These are phyloP conservation scores for Ustilago trichophora DNA, from an alignment of 1,284 basidiomycete species.

Conservation along the genomic window DNA sequence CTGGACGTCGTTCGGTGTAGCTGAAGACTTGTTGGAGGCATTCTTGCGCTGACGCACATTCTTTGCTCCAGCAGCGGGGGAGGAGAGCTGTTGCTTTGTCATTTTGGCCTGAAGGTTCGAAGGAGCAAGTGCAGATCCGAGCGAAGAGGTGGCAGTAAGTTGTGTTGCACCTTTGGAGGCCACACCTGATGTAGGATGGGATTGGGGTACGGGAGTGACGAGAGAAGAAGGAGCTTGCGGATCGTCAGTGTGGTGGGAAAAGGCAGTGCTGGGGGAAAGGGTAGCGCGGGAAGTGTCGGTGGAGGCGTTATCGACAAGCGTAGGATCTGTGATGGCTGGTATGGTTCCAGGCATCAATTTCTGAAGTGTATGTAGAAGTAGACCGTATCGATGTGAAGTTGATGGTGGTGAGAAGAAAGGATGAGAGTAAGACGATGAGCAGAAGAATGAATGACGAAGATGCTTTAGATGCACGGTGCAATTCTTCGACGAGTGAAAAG, in stretches of 20 bases:
- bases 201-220: slow-evolving; percentile 24
- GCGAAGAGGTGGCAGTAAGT: slow-evolving; percentile 21
- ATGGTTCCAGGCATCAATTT: slow-evolving; percentile 47
- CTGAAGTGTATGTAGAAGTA: neutral
- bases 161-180: slow-evolving; percentile 40
- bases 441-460: neutral
- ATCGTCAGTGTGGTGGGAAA: too few species aligned
- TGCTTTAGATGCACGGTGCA: slow-evolving; percentile 5
- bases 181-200: slow-evolving; percentile 32
- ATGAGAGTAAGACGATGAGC: too few species aligned
- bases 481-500: too few species aligned
- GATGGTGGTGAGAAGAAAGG: slow-evolving; percentile 4
- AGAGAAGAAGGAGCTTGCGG: too few species aligned
- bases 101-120: slow-evolving; percentile 43
- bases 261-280: slow-evolving; percentile 16
- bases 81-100: slow-evolving; percentile 33
- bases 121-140: slow-evolving; percentile 32
- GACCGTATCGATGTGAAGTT: neutral
- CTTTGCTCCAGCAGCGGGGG: slow-evolving; percentile 8
- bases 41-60: slow-evolving; percentile 39
- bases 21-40: neutral
- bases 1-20: neutral
- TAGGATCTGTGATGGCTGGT: slow-evolving; percentile 46
- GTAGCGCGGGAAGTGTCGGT: slow-evolving; percentile 20
- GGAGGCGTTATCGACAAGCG: slow-evolving; percentile 31